Conservation (phyloP, 257 asterid genomes). For the Solanum clarkiae region DNA sequence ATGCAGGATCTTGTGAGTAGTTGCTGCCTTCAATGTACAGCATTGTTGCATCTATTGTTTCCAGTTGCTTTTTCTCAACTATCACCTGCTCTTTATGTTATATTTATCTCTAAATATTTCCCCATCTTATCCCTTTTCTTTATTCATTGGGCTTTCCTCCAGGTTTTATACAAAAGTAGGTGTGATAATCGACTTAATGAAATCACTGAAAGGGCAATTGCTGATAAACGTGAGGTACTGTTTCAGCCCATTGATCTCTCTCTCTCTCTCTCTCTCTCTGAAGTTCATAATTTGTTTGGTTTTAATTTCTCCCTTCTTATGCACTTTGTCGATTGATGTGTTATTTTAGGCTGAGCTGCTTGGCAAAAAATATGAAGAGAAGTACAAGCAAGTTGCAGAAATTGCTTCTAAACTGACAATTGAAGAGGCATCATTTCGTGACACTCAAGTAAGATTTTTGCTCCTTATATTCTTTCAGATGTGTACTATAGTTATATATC, state of each 20-base stretch:
- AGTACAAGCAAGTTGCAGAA: conserved; percentile 87
- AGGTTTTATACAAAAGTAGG: conserved; percentile 96
- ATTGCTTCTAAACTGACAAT: conserved; percentile 85
- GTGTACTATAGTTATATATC: background rate
- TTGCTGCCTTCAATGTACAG: background rate
- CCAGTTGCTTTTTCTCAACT: background rate
- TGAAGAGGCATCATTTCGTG: conserved; percentile 95
- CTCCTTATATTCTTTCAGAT: background rate
- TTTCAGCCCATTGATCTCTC: background rate
- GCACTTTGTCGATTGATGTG: background rate
- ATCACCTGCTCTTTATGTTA: background rate
- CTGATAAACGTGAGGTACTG: conserved; percentile 84
- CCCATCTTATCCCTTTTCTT: conserved; percentile 2
- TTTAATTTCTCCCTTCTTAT: background rate
- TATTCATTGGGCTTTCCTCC: background rate
- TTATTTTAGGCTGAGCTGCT: conserved; percentile 68
- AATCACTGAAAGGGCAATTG: conserved; percentile 89
- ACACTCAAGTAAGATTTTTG: conserved; percentile 43
- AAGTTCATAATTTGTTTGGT: background rate
- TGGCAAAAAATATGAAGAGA: conserved; percentile 89
- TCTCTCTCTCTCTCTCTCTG: background rate
- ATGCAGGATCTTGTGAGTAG: conserved; percentile 98
- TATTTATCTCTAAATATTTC: background rate
- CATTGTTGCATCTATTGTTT: background rate
- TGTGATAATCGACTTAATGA: conserved; percentile 97